Evolutionary conservation across 2,329 filamentous ascomycete genomes (phyloP).

Genomic region (Aspergillus chevalieri): DNA sequence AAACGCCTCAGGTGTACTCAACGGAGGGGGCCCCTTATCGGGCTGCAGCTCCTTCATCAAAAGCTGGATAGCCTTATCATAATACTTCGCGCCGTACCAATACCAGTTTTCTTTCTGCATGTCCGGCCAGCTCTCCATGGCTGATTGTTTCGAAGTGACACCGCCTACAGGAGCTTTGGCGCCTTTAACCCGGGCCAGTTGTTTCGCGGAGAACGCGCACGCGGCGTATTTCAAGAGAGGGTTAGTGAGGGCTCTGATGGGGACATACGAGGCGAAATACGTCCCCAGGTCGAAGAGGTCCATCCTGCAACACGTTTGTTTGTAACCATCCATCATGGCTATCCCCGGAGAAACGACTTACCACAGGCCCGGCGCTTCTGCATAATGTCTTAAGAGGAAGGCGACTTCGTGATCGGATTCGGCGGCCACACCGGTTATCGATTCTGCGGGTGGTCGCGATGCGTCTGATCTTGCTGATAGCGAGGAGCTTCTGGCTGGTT

Average conservation of each 20-base stretch:
- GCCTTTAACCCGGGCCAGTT: constrained; percentile 51
- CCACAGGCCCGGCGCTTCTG: constrained; percentile 56
- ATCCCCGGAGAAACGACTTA: constrained; percentile 18
- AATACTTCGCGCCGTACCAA: constrained; percentile 58
- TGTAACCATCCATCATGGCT: neutral
- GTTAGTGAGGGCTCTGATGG: constrained; percentile 49
- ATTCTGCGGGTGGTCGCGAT: constrained; percentile 15
- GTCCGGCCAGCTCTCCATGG: constrained; percentile 50
- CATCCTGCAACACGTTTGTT: constrained; percentile 27
- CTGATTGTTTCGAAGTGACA: constrained; percentile 40
- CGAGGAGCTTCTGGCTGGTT: constrained; percentile 23
- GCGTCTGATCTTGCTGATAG: constrained; percentile 20
- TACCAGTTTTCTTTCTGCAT: constrained; percentile 50
- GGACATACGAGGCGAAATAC: constrained; percentile 57
- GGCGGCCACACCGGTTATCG: constrained; percentile 21
- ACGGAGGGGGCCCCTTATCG: constrained; percentile 27
- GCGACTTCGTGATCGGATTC: constrained; percentile 52
- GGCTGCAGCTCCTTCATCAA: constrained; percentile 42
- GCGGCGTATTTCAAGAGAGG: constrained; percentile 48
- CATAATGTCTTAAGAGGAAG: constrained; percentile 56
- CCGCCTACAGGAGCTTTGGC: constrained; percentile 47
- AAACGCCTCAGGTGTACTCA: constrained; percentile 30
- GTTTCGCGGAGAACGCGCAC: constrained; percentile 58
- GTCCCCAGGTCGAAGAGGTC: constrained; percentile 46
- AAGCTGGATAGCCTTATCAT: constrained; percentile 57